These are phyloP conservation scores for Lactarius evosmus DNA, from an alignment of 768 basidiomycete genomes.

Conservation along the genomic window DNA sequence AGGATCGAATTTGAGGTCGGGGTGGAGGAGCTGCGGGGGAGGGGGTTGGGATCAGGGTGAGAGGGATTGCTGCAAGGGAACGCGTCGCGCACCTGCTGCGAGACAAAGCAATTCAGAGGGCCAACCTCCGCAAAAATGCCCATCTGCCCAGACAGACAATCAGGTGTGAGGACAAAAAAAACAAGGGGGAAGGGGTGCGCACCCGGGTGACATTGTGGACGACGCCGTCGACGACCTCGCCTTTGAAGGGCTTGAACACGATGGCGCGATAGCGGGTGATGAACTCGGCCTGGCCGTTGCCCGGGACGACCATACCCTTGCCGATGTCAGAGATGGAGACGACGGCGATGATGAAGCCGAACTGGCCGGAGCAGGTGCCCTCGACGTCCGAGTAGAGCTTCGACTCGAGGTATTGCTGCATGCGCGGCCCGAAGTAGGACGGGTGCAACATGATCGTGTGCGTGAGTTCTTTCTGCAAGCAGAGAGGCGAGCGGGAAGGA, in stretches of 20 bases:
- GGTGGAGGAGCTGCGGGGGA: conserved; percentile 72
- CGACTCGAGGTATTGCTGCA: conserved; percentile 88
- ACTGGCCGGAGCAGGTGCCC: conserved; percentile 93
- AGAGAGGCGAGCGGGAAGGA: background rate
- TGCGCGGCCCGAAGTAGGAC: conserved; percentile 95
- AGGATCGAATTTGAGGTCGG: conserved; percentile 92
- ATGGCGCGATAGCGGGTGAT: conserved; percentile 92
- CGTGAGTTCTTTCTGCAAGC: conserved; percentile 87
- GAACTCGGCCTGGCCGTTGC: conserved; percentile 95
- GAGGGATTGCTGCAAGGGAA: conserved; percentile 7
- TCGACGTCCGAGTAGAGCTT: conserved; percentile 96
- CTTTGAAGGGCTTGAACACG: conserved; percentile 99
- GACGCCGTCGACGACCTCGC: conserved; percentile 95
- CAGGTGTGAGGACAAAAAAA: no score
- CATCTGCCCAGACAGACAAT: conserved; percentile 57
- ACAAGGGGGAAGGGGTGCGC: conserved; percentile 30
- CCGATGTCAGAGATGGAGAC: conserved; percentile 89
- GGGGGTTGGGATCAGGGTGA: background rate
- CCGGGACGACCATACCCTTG: conserved; percentile 86
- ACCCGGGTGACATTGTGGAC: conserved; percentile 97
- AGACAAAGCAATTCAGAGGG: conserved; percentile 91
- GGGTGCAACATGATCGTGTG: conserved; percentile 97
- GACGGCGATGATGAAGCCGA: conserved; percentile 92
- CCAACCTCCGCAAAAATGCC: conserved; percentile 98
- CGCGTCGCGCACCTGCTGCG: conserved; percentile 71